Conservation (phyloP, 257 asterid species). For the Voacanga thouarsii region DNA sequence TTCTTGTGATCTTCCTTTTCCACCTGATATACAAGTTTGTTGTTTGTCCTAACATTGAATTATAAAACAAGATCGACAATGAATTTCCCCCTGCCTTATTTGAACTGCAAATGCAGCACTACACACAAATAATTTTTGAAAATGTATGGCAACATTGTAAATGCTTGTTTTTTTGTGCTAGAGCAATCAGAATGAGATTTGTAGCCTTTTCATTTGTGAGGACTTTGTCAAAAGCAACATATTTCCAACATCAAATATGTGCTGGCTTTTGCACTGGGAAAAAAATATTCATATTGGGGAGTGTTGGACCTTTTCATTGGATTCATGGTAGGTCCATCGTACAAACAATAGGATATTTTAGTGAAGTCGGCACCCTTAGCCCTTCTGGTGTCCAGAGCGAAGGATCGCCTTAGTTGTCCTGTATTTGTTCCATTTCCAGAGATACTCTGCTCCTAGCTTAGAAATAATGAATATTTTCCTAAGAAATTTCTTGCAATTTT, state of each 20-base stretch:
- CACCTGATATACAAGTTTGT: neutral
- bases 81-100: neutral
- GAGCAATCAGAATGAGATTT: neutral
- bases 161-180: neutral
- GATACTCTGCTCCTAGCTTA: neutral
- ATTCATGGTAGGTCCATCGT: neutral
- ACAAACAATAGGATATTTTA: neutral
- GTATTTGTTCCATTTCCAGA: neutral
- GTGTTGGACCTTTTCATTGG: neutral
- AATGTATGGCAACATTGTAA: neutral
- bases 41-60: neutral
- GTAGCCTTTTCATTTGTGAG: neutral
- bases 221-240: neutral
- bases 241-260: neutral
- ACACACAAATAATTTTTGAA: neutral
- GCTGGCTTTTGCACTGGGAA: neutral
- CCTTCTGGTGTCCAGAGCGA: no score
- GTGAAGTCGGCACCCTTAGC: neutral
- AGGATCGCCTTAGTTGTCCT: neutral
- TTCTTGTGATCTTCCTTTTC: neutral
- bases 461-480: neutral
- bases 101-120: neutral
- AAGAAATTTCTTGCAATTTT: neutral
- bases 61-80: neutral
- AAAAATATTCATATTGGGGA: neutral